Conservation (phyloP, 805 yeast species). For the Wickerhamomyces queroliae region DNA sequence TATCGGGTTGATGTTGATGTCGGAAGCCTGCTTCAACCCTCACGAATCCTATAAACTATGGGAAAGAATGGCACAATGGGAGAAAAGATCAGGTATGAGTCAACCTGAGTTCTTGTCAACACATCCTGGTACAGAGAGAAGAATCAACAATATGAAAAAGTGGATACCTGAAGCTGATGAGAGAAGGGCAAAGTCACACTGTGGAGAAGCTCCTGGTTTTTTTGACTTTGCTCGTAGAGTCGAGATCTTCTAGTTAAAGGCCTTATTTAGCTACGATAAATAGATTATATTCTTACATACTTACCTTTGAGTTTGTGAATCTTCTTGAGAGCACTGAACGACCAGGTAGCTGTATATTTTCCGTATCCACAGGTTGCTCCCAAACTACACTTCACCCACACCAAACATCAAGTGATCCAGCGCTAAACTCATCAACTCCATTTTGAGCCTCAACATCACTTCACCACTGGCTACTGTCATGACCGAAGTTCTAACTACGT, state of each 20-base stretch:
- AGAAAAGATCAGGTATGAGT: slow-evolving; percentile 25
- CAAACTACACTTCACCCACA: too few species aligned
- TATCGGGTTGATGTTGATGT: slow-evolving; percentile 89
- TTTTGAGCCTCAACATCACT: too few species aligned
- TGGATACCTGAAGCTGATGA: slow-evolving; percentile 57
- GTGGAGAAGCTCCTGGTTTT: slow-evolving; percentile 10
- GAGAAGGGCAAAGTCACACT: slow-evolving; percentile 9
- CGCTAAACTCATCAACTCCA: too few species aligned
- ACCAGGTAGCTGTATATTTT: too few species aligned
- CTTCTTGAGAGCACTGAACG: too few species aligned
- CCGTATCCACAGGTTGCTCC: too few species aligned
- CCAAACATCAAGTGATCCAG: too few species aligned
- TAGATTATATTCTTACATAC: too few species aligned
- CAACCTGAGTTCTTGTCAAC: slow-evolving; percentile 70
- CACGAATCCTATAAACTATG: slow-evolving; percentile 70
- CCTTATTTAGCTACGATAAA: neutral
- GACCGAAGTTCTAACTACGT: too few species aligned
- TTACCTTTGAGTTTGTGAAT: too few species aligned
- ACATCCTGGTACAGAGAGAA: slow-evolving; percentile 78
- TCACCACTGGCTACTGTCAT: too few species aligned
- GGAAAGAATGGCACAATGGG: slow-evolving; percentile 68
- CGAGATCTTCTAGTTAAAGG: neutral
- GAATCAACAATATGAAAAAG: slow-evolving; percentile 59
- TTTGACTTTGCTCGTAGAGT: slow-evolving; percentile 4
- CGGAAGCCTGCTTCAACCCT: slow-evolving; percentile 83